Conservation (phyloP, 2,329 filamentous ascomycete genomes). For the Domatiomyces catenatus region DNA sequence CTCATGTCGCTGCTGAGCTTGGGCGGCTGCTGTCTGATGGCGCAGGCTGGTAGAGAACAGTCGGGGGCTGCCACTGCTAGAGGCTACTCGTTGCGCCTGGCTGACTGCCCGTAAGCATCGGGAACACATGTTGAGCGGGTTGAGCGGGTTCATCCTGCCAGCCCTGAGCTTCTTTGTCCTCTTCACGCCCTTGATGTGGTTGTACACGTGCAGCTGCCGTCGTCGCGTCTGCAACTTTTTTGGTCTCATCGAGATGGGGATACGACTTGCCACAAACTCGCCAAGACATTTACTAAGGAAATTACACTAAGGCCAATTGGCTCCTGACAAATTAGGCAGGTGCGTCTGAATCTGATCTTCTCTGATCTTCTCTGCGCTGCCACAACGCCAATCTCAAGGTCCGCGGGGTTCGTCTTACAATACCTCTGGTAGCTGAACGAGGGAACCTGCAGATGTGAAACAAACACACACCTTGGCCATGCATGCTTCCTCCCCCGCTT, state of each 20-base stretch:
- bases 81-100: slow-evolving; percentile 5
- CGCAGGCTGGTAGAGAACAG: neutral
- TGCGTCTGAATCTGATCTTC: no score
- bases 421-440: no score
- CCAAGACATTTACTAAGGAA: neutral
- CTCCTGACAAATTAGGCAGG: no score
- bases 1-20: neutral
- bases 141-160: slow-evolving; percentile 7
- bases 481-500: neutral
- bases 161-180: neutral
- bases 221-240: neutral
- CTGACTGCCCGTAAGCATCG: slow-evolving; percentile 12
- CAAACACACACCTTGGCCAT: no score
- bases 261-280: neutral
- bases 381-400: no score
- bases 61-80: neutral
- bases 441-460: no score
- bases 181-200: neutral
- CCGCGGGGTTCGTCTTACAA: no score
- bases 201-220: neutral
- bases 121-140: slow-evolving; percentile 10
- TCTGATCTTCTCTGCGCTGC: no score
- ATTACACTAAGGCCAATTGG: no score
- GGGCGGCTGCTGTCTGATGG: neutral
- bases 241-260: neutral